Evolutionary conservation across 1,139 yeast genomes (phyloP).

Genomic region (Candida neerlandica): DNA sequence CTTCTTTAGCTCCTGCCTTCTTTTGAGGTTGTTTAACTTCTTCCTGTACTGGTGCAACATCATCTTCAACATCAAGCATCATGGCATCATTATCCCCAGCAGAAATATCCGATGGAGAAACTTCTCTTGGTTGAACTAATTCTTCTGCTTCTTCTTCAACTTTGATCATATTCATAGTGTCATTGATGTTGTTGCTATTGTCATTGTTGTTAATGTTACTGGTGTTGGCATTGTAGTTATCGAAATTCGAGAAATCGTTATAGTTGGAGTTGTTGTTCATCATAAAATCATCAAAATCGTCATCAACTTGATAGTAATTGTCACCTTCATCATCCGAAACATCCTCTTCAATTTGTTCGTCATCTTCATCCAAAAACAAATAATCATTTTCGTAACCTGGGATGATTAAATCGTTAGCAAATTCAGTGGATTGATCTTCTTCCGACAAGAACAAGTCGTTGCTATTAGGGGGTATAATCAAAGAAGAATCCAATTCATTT

Average conservation of each 20-base stretch:
- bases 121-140: slow-evolving; percentile 7
- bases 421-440: slow-evolving; percentile 3
- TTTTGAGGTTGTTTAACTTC: neutral
- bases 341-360: slow-evolving; percentile 40
- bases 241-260: slow-evolving; percentile 12
- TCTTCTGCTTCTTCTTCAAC: neutral
- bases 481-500: slow-evolving; percentile 29
- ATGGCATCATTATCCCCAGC: slow-evolving; percentile 7
- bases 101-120: slow-evolving; percentile 7
- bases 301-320: slow-evolving; percentile 43
- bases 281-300: slow-evolving; percentile 37
- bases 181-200: slow-evolving; percentile 1
- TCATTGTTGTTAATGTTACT: slow-evolving; percentile 9
- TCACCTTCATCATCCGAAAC: slow-evolving; percentile 42
- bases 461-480: slow-evolving; percentile 26
- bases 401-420: slow-evolving; percentile 18
- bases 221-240: slow-evolving; percentile 11
- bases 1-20: neutral
- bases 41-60: neutral
- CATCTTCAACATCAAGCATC: slow-evolving; percentile 5
- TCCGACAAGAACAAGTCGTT: slow-evolving; percentile 8
- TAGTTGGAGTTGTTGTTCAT: slow-evolving; percentile 20
- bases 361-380: slow-evolving; percentile 31
- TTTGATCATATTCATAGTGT: neutral
- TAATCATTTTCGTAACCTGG: slow-evolving; percentile 43